Conservation (phyloP, 805 yeast species). For the Yamadazyma akitaensis region DNA sequence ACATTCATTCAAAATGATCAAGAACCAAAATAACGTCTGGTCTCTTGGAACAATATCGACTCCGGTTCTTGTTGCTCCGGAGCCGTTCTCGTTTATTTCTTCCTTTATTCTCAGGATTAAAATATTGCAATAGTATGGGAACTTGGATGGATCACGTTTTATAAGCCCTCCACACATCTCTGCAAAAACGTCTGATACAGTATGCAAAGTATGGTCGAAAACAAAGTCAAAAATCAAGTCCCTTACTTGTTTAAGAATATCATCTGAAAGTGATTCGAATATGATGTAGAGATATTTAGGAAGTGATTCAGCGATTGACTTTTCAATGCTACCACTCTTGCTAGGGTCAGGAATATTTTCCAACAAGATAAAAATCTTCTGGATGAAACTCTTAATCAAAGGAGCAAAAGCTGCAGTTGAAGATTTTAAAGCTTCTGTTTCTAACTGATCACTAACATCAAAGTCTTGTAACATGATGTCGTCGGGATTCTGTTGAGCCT, state of each 20-base stretch:
- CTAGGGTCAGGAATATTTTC: slow-evolving; percentile 67
- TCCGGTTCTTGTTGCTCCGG: slow-evolving; percentile 70
- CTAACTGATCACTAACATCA: slow-evolving; percentile 41
- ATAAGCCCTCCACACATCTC: slow-evolving; percentile 71
- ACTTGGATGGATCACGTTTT: slow-evolving; percentile 54
- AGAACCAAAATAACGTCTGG: slow-evolving; percentile 66
- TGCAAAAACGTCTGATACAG: slow-evolving; percentile 65
- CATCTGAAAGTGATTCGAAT: slow-evolving; percentile 59
- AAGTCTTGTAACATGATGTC: slow-evolving; percentile 18
- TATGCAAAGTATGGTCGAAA: slow-evolving; percentile 53
- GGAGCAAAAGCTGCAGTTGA: slow-evolving; percentile 70
- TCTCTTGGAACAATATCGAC: slow-evolving; percentile 74
- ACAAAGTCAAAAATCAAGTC: slow-evolving; percentile 55
- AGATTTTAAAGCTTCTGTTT: slow-evolving; percentile 60
- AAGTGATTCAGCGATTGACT: slow-evolving; percentile 36
- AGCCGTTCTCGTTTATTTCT: slow-evolving; percentile 74
- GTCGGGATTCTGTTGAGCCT: slow-evolving; percentile 10
- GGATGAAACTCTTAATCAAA: slow-evolving; percentile 53
- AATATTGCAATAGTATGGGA: slow-evolving; percentile 42
- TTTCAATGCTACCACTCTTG: slow-evolving; percentile 49
- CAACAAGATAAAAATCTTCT: slow-evolving; percentile 57
- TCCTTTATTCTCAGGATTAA: slow-evolving; percentile 52
- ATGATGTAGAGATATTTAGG: slow-evolving; percentile 39
- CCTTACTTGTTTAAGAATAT: slow-evolving; percentile 45
- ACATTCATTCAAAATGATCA: slow-evolving; percentile 66